Conservation (phyloP, 2,329 filamentous ascomycete genomes). For the Curvularia sp. region DNA sequence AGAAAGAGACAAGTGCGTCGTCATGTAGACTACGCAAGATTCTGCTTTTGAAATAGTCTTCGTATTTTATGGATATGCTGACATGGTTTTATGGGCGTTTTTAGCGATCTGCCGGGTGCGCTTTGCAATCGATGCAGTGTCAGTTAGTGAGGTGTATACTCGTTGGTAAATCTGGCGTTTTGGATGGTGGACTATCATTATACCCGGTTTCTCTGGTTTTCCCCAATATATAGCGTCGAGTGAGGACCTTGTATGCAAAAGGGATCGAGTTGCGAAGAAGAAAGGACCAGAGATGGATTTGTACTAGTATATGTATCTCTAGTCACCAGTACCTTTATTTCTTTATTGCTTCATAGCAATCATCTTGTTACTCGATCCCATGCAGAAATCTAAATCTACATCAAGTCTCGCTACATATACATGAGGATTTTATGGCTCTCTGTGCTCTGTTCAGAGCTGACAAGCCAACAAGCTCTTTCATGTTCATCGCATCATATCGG, state of each 20-base stretch:
- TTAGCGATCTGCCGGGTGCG: neutral
- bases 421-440: neutral
- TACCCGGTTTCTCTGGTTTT: neutral
- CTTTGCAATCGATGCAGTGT: neutral
- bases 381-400: neutral
- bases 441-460: neutral
- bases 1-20: slow-evolving; percentile 44
- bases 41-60: neutral
- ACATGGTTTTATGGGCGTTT: neutral
- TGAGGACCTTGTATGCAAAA: neutral
- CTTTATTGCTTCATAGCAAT: neutral
- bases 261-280: neutral
- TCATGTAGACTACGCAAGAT: slow-evolving; percentile 37
- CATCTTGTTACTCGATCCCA: neutral
- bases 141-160: neutral
- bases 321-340: neutral
- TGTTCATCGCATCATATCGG: neutral
- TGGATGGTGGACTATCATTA: neutral
- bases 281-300: neutral
- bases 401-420: neutral
- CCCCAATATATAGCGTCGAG: neutral
- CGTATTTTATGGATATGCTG: neutral
- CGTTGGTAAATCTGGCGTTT: neutral
- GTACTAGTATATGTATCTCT: neutral
- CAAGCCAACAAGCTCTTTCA: neutral